Evolutionary conservation across 2,329 filamentous ascomycete species (phyloP).

Genomic region (Claviceps sp.): DNA sequence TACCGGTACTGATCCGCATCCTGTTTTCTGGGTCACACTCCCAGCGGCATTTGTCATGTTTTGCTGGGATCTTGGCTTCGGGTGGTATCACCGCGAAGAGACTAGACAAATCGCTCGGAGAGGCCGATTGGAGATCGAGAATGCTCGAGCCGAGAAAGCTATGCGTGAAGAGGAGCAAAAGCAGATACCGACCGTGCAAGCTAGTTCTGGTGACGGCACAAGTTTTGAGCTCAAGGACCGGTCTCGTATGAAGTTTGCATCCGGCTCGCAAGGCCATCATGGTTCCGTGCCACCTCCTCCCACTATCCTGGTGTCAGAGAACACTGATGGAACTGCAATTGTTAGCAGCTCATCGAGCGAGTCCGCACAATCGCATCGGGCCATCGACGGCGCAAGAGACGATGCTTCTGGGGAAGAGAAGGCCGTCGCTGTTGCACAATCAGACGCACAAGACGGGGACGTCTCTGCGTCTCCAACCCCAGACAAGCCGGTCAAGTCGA

Average conservation of each 20-base stretch:
- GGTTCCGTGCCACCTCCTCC: constrained; percentile 3
- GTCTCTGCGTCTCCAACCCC: background rate
- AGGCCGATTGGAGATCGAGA: constrained; percentile 26
- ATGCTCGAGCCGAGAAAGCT: constrained; percentile 8
- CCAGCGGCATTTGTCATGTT: constrained; percentile 58
- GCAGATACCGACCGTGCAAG: background rate
- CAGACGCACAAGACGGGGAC: background rate
- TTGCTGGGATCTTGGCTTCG: constrained; percentile 50
- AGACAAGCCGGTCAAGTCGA: background rate
- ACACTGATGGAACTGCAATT: constrained; percentile 7
- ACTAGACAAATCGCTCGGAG: constrained; percentile 48
- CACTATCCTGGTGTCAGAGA: constrained; percentile 9
- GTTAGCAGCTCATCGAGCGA: constrained; percentile 1
- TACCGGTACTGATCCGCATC: constrained; percentile 33
- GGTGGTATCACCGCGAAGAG: constrained; percentile 49
- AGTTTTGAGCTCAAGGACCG: constrained; percentile 2
- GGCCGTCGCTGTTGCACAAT: background rate
- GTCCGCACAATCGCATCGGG: constrained; percentile 1
- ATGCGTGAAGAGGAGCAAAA: constrained; percentile 7
- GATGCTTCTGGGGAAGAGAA: background rate
- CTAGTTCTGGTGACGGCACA: background rate
- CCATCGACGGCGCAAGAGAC: background rate
- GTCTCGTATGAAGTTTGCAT: background rate
- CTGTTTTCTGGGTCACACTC: constrained; percentile 55
- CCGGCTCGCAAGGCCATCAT: background rate